Evolutionary conservation across 2,329 filamentous ascomycete genomes (phyloP).

Genomic region (Akanthomyces dipterigenus): DNA sequence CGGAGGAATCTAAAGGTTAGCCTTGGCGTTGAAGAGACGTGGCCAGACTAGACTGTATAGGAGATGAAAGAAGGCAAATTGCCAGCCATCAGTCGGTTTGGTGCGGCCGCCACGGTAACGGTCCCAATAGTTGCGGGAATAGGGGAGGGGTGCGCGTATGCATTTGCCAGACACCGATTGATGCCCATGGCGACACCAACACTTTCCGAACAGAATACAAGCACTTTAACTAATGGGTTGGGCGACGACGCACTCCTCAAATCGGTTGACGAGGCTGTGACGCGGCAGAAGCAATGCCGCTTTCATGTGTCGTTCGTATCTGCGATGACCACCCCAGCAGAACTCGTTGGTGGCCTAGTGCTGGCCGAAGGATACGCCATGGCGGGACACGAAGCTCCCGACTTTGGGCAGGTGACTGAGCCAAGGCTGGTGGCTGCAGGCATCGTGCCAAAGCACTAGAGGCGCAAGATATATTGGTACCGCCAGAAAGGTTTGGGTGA

Average conservation of each 20-base stretch:
- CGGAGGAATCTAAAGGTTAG: background rate
- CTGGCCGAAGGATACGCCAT: background rate
- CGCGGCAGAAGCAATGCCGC: background rate
- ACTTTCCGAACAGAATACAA: background rate
- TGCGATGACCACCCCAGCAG: background rate
- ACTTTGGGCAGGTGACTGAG: background rate
- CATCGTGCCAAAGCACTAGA: background rate
- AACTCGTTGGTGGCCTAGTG: background rate
- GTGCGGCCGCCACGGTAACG: background rate
- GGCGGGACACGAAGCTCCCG: no score
- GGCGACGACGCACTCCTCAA: background rate
- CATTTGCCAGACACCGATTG: background rate
- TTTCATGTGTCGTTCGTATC: background rate
- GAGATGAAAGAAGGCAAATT: background rate
- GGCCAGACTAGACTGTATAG: slow-evolving; percentile 4
- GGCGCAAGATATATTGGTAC: background rate
- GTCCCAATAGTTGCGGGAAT: background rate
- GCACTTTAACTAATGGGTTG: background rate
- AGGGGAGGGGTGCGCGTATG: background rate
- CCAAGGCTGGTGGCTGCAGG: background rate
- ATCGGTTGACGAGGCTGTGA: background rate
- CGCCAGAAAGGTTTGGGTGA: background rate
- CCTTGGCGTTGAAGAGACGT: slow-evolving; percentile 5
- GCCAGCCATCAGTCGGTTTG: background rate
- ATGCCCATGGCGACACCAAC: background rate